phyloP scores from a whole-genome alignment of 306 rosid species.

The Cajanus cajan region DNA sequence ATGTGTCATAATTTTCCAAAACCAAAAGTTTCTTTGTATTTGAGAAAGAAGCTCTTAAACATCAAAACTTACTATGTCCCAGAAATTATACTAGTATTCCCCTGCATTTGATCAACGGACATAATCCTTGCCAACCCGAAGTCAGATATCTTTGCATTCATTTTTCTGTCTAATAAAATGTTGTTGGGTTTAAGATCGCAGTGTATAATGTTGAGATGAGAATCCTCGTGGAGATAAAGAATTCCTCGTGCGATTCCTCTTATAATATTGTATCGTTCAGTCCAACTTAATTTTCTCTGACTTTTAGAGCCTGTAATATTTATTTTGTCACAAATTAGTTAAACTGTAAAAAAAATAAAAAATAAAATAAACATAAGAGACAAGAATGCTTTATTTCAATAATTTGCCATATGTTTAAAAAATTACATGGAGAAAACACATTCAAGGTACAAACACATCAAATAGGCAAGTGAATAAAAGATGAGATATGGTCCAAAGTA shows the following conservation, averaged over 20 bases:
- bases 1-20: background rate
- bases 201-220: conserved; percentile 29
- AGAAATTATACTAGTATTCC: conserved; percentile 33
- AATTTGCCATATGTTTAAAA: background rate
- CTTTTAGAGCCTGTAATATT: conserved; percentile 5
- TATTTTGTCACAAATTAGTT: background rate
- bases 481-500: conserved; percentile 7
- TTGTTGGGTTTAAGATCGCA: conserved; percentile 34
- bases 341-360: background rate
- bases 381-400: background rate
- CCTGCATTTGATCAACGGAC: conserved; percentile 34
- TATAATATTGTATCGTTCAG: conserved; percentile 28
- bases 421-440: background rate
- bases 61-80: conserved; percentile 39
- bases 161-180: conserved; percentile 23
- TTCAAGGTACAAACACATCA: background rate
- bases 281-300: conserved; percentile 25
- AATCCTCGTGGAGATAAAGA: conserved; percentile 36
- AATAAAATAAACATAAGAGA: too few relatives aligned
- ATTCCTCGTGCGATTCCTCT: conserved; percentile 30
- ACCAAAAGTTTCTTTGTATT: background rate
- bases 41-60: background rate
- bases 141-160: conserved; percentile 36
- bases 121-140: conserved; percentile 38
- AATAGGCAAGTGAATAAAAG: background rate